Conservation (phyloP, 73 alveolate species). For the Tetrahymena elliotti region DNA sequence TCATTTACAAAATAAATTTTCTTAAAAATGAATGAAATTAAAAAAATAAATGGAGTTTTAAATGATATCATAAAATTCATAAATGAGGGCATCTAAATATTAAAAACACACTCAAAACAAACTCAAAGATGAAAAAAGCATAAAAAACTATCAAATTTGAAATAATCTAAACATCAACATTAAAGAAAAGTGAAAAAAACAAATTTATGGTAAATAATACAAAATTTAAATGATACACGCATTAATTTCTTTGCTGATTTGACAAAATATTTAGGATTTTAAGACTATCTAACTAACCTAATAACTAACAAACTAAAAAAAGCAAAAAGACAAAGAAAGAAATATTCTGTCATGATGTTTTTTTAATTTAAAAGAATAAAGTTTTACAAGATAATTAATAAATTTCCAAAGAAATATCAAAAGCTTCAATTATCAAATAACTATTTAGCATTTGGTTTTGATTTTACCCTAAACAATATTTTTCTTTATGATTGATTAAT, state of each 20-base stretch:
- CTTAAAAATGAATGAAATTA: too few species aligned
- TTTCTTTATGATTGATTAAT: background rate
- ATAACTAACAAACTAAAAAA: too few species aligned
- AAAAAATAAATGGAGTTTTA: too few species aligned
- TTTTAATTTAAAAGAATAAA: too few species aligned
- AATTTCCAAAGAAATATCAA: background rate
- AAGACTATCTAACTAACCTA: too few species aligned
- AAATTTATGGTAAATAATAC: background rate
- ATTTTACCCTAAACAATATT: background rate
- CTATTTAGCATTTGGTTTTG: background rate
- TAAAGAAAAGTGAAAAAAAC: background rate
- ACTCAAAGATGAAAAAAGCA: background rate
- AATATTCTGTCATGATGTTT: too few species aligned
- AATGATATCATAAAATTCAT: too few species aligned
- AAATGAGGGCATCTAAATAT: too few species aligned
- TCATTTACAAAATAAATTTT: too few species aligned
- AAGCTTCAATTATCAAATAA: background rate
- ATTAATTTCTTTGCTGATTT: background rate
- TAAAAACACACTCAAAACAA: too few species aligned
- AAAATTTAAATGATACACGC: background rate
- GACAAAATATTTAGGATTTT: background rate
- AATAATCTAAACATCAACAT: background rate
- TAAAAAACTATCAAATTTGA: too few species aligned
- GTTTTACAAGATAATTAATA: background rate
- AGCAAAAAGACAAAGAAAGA: too few species aligned